Percentiles rank a stretch among this genome's conserved stretches.
Evolutionary conservation across 352 stramenopile genomes (phyloP).

Genomic region (Blastocystis sp.): DNA sequence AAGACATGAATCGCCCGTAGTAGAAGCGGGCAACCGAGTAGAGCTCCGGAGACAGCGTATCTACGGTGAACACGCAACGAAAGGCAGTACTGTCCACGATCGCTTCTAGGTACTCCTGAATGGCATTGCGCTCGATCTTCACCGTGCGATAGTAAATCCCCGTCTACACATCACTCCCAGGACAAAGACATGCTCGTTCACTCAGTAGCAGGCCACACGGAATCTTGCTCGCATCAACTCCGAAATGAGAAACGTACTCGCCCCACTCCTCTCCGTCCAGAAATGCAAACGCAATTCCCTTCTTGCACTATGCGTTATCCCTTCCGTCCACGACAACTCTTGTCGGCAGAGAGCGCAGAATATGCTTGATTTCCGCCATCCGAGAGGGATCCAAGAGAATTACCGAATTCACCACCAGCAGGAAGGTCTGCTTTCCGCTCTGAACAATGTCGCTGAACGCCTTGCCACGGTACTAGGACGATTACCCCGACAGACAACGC

Average conservation of each 20-base stretch:
- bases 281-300: conserved; percentile 29
- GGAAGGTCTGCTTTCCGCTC: conserved; percentile 43
- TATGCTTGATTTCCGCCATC: conserved; percentile 29
- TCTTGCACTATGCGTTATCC: conserved; percentile 14
- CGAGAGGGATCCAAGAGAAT: background rate
- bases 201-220: conserved; percentile 24
- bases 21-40: background rate
- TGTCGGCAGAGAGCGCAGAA: conserved; percentile 13
- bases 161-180: background rate
- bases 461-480: background rate
- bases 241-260: conserved; percentile 14
- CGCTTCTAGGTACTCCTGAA: background rate
- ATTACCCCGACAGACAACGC: background rate
- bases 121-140: background rate
- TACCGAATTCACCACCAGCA: conserved; percentile 1
- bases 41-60: background rate
- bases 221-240: background rate
- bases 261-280: conserved; percentile 61
- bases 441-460: conserved; percentile 54
- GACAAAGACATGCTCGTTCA: background rate
- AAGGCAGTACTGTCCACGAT: background rate
- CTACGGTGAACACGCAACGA: background rate
- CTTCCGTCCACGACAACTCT: background rate
- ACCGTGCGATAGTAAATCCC: conserved; percentile 20
- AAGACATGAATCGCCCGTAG: background rate